phyloP scores from a whole-genome alignment of 148 eudicot genomes.

The Rhododendron mucronatum region DNA sequence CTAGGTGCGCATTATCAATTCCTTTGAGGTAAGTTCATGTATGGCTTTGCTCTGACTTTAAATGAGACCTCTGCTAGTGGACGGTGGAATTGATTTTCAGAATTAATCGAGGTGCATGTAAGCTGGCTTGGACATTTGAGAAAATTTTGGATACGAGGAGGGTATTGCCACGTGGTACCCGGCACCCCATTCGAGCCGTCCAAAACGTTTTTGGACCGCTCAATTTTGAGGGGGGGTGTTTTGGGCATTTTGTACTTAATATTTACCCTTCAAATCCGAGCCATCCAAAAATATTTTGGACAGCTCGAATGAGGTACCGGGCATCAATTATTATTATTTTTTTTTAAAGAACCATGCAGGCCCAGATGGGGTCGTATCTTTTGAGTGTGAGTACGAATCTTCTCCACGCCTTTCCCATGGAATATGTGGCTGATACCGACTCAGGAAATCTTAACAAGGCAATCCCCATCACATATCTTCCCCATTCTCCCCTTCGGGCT shows the following conservation, averaged over 20 bases:
- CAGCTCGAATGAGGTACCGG: too few relatives aligned
- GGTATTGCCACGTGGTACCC: too few relatives aligned
- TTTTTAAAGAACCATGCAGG: background rate
- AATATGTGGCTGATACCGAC: background rate
- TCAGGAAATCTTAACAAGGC: background rate
- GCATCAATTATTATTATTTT: too few relatives aligned
- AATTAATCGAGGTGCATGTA: background rate
- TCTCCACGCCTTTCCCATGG: slow-evolving; percentile 2
- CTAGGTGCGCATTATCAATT: background rate
- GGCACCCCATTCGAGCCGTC: too few relatives aligned
- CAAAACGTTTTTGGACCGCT: too few relatives aligned
- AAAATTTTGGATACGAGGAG: too few relatives aligned
- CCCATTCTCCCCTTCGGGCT: background rate
- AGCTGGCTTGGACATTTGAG: background rate
- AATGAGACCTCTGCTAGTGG: background rate
- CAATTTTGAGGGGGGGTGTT: too few relatives aligned
- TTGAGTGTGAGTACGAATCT: background rate
- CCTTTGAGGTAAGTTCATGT: background rate
- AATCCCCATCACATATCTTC: slow-evolving; percentile 5
- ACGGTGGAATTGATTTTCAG: background rate
- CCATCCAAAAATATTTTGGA: too few relatives aligned
- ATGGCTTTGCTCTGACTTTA: too few relatives aligned
- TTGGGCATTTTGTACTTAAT: too few relatives aligned
- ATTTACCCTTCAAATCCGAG: too few relatives aligned
- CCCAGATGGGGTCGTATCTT: background rate